Evolutionary conservation across 2,329 filamentous ascomycete genomes (phyloP).

Genomic region (Madurella mycetomatis): DNA sequence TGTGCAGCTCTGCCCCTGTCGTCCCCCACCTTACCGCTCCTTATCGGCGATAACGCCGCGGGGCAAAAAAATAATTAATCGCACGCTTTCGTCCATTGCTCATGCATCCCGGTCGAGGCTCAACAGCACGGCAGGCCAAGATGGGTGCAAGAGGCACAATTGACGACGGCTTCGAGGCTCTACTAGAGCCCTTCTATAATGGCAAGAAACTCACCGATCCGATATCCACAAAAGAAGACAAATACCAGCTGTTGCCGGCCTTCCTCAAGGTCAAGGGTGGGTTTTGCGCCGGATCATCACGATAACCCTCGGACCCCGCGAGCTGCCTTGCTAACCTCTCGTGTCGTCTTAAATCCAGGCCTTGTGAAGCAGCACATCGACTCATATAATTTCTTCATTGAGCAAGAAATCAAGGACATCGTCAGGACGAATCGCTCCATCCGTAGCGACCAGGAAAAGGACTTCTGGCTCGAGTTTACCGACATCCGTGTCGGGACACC

Average conservation of each 20-base stretch:
- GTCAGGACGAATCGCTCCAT: slow-evolving; percentile 86
- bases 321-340: slow-evolving; percentile 24
- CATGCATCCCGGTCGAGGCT: slow-evolving; percentile 10
- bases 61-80: slow-evolving; percentile 21
- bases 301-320: background rate
- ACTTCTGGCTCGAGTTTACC: slow-evolving; percentile 89
- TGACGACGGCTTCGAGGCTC: slow-evolving; percentile 62
- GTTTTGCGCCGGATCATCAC: slow-evolving; percentile 16
- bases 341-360: background rate
- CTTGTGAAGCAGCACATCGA: slow-evolving; percentile 65
- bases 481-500: slow-evolving; percentile 85
- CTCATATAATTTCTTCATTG: slow-evolving; percentile 97
- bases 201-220: slow-evolving; percentile 63
- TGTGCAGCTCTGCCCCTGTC: slow-evolving; percentile 2
- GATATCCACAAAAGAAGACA: slow-evolving; percentile 69
- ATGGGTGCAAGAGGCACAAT: slow-evolving; percentile 52
- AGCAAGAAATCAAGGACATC: slow-evolving; percentile 95
- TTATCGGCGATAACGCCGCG: slow-evolving; percentile 20
- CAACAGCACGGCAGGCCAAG: slow-evolving; percentile 23
- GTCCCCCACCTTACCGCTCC: slow-evolving; percentile 14
- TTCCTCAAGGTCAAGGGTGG: slow-evolving; percentile 91
- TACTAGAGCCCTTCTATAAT: slow-evolving; percentile 63
- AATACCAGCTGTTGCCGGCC: slow-evolving; percentile 95
- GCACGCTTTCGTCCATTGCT: background rate
- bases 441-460: slow-evolving; percentile 85